Percentiles rank a stretch among this genome's conserved stretches.
phyloP scores from a whole-genome alignment of 2,329 filamentous ascomycete genomes.

The Epichloe gansuensis region DNA sequence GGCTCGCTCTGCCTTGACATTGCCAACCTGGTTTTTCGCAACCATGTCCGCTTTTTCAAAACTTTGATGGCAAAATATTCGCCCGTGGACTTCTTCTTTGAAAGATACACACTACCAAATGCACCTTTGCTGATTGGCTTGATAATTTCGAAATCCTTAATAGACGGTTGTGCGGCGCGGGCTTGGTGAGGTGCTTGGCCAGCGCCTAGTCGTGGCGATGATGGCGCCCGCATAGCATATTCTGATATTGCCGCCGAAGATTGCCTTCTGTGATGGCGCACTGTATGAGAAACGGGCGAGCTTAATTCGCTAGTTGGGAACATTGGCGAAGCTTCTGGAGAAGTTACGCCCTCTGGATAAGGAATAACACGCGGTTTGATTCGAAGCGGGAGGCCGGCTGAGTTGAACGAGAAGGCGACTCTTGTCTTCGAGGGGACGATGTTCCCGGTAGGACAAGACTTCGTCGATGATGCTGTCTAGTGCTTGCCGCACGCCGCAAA shows the following conservation, averaged over 20 bases:
- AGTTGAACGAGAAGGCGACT: constrained; percentile 70
- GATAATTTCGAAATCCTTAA: constrained; percentile 99
- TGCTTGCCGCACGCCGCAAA: constrained; percentile 63
- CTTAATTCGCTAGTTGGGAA: constrained; percentile 71
- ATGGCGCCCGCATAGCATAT: constrained; percentile 52
- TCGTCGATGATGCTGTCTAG: constrained; percentile 71
- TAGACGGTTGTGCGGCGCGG: constrained; percentile 82
- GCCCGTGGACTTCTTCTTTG: constrained; percentile 96
- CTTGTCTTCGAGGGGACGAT: constrained; percentile 70
- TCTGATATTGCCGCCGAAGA: constrained; percentile 81
- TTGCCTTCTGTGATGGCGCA: constrained; percentile 68
- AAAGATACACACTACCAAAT: constrained; percentile 93
- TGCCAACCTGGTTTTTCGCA: constrained; percentile 97
- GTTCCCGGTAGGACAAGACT: constrained; percentile 74
- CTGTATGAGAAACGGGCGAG: constrained; percentile 52
- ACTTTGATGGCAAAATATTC: constrained; percentile 99
- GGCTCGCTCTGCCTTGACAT: constrained; percentile 94
- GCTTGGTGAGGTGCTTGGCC: constrained; percentile 71
- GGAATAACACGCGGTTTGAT: constrained; percentile 66
- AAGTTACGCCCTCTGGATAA: constrained; percentile 54
- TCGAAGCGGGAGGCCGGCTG: constrained; percentile 80
- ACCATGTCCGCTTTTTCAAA: constrained; percentile 98
- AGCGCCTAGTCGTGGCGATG: constrained; percentile 71
- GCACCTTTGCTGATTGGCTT: constrained; percentile 98
- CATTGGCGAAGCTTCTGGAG: constrained; percentile 83